Evolutionary conservation across 768 basidiomycete species (phyloP).

Genomic region (Hydnomerulius pinastri): DNA sequence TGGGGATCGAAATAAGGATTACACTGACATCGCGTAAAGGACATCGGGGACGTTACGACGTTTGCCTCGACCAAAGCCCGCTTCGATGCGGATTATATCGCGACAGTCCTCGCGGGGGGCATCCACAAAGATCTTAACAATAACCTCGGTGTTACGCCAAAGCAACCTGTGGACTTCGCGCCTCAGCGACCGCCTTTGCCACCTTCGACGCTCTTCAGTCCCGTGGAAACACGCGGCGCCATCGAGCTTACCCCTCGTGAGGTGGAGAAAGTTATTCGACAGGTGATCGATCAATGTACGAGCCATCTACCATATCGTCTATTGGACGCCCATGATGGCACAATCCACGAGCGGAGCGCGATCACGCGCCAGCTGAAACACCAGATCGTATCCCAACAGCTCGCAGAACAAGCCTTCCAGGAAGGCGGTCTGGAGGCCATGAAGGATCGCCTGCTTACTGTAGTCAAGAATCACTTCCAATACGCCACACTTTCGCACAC

Average conservation of each 20-base stretch:
- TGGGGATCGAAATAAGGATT: background rate
- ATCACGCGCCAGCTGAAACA: background rate
- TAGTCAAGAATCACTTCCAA: background rate
- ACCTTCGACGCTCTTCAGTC: background rate
- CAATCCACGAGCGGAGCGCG: background rate
- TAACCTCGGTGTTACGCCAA: background rate
- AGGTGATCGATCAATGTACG: background rate
- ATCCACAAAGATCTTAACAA: background rate
- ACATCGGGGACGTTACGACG: background rate
- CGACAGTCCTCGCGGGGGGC: background rate
- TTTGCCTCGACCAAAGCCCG: background rate
- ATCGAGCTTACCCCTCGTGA: background rate
- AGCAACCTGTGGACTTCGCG: background rate
- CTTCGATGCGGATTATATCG: background rate
- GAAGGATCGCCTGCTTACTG: background rate
- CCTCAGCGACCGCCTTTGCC: background rate
- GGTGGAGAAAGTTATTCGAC: background rate
- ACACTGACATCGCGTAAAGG: background rate
- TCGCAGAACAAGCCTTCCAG: background rate
- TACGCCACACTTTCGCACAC: slow-evolving; percentile 10
- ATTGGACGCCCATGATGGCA: background rate
- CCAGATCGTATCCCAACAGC: background rate
- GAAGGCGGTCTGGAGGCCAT: background rate
- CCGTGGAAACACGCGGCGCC: background rate
- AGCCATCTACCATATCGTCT: background rate